These are phyloP conservation scores for Scytalidium sp. DNA, from an alignment of 2,329 filamentous ascomycete genomes.

Conservation along the genomic window DNA sequence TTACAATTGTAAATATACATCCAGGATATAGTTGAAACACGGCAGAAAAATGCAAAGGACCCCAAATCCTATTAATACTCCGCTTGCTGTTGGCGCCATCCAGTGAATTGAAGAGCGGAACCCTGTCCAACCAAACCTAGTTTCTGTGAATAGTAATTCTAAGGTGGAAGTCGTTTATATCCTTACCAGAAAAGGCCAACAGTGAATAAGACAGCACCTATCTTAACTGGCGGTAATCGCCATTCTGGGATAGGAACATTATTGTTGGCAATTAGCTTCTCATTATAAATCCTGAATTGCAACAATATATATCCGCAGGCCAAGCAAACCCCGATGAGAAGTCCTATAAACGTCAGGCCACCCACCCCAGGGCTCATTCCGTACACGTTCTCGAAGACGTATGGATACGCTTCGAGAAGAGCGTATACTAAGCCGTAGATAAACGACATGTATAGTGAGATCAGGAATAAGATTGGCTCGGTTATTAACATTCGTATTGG, in stretches of 20 bases:
- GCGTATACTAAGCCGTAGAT: constrained; percentile 59
- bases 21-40: constrained; percentile 31
- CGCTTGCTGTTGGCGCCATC: constrained; percentile 54
- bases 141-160: not conserved
- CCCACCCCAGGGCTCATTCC: constrained; percentile 52
- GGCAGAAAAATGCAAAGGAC: constrained; percentile 28
- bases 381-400: constrained; percentile 57
- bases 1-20: constrained; percentile 36
- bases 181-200: constrained; percentile 32
- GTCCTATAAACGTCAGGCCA: constrained; percentile 50
- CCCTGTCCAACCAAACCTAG: constrained; percentile 54
- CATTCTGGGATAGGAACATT: constrained; percentile 20
- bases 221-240: constrained; percentile 13
- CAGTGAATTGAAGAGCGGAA: constrained; percentile 45
- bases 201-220: constrained; percentile 28
- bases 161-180: not conserved
- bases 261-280: constrained; percentile 9
- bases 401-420: constrained; percentile 62
- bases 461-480: constrained; percentile 58
- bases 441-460: constrained; percentile 57
- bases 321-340: constrained; percentile 18
- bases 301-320: constrained; percentile 21
- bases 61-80: constrained; percentile 46
- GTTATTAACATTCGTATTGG: constrained; percentile 50
- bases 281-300: constrained; percentile 23